Evolutionary conservation across 2,329 filamentous ascomycete genomes (phyloP).

Genomic region (Penicillium sp.): DNA sequence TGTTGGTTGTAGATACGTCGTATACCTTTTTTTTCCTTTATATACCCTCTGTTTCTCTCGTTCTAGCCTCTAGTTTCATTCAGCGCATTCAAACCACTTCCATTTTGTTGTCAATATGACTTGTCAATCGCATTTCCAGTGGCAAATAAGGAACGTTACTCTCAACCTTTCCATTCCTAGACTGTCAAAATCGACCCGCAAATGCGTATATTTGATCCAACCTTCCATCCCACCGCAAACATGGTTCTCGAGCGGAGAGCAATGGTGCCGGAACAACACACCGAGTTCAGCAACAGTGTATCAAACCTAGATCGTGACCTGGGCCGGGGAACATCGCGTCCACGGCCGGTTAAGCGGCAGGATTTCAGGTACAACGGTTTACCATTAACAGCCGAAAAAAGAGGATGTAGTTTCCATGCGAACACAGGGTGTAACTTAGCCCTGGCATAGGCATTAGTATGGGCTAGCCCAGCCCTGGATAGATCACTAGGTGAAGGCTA

Average conservation of each 20-base stretch:
- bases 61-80: background rate
- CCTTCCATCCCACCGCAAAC: background rate
- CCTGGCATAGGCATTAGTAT: background rate
- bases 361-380: background rate
- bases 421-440: background rate
- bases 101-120: background rate
- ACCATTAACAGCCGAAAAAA: background rate
- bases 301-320: background rate
- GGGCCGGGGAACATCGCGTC: background rate
- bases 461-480: background rate
- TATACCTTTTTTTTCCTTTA: conserved; percentile 2
- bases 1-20: background rate
- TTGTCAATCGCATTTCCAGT: background rate
- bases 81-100: background rate
- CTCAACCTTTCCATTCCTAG: background rate
- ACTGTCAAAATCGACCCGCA: background rate
- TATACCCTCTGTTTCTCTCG: conserved; percentile 10
- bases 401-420: background rate
- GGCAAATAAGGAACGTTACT: background rate
- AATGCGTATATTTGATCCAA: background rate
- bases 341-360: conserved; percentile 5
- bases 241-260: conserved; percentile 1
- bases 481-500: background rate
- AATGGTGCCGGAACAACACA: conserved; percentile 3
- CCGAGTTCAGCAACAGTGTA: conserved; percentile 5